Evolutionary conservation across 2,329 filamentous ascomycete species (phyloP).

Genomic region (Setomelanomma holmii): DNA sequence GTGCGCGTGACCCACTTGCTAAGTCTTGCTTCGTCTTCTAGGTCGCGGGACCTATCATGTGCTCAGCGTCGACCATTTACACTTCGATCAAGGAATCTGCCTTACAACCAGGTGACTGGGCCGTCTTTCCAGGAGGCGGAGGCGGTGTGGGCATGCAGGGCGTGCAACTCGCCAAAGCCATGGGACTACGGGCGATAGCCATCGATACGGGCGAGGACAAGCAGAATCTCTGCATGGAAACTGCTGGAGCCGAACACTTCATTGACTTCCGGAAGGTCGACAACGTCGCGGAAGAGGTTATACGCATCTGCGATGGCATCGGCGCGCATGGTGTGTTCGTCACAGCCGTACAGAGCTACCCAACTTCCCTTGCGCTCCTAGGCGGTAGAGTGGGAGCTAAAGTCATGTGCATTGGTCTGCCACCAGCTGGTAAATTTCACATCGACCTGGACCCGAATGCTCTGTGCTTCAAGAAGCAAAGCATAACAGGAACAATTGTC

Average conservation of each 20-base stretch:
- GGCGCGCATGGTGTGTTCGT: slow-evolving; percentile 51
- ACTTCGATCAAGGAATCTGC: slow-evolving; percentile 61
- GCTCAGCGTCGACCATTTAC: slow-evolving; percentile 66
- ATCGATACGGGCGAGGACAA: slow-evolving; percentile 48
- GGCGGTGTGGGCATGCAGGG: slow-evolving; percentile 66
- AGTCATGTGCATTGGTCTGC: slow-evolving; percentile 61
- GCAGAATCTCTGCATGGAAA: slow-evolving; percentile 41
- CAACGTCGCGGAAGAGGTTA: slow-evolving; percentile 44
- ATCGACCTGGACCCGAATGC: slow-evolving; percentile 45
- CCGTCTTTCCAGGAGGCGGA: slow-evolving; percentile 62
- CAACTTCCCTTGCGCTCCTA: slow-evolving; percentile 39
- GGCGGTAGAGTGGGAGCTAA: slow-evolving; percentile 58
- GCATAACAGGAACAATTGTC: slow-evolving; percentile 50
- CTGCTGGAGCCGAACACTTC: slow-evolving; percentile 45
- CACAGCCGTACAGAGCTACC: slow-evolving; percentile 45
- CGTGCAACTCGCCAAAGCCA: slow-evolving; percentile 55
- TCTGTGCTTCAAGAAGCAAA: slow-evolving; percentile 47
- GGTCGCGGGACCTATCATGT: slow-evolving; percentile 68
- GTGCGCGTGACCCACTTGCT: neutral
- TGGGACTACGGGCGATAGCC: slow-evolving; percentile 47
- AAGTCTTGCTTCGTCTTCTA: neutral
- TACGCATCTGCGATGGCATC: slow-evolving; percentile 43
- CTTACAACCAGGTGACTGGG: slow-evolving; percentile 61
- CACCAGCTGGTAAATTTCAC: slow-evolving; percentile 36
- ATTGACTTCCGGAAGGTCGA: slow-evolving; percentile 47